Conservation (phyloP, 2,329 filamentous ascomycete genomes). For the Paracoccidioides brasiliensis region DNA sequence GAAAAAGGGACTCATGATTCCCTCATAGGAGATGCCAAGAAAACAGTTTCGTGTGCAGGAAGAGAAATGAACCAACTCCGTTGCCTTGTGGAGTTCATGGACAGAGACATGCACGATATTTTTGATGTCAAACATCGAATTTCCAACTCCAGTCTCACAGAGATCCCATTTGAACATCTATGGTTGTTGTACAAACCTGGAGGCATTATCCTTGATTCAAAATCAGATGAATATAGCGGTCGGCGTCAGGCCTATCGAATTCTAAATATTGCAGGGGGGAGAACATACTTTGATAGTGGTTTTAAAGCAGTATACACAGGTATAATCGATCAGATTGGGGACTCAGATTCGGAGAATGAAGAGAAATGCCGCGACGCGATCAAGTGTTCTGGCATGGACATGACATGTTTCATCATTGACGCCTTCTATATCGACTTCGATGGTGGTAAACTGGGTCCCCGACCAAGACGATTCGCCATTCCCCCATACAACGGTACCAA, state of each 20-base stretch:
- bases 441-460: background rate
- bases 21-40: background rate
- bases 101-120: constrained; percentile 1
- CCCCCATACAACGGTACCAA: background rate
- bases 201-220: background rate
- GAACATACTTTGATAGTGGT: background rate
- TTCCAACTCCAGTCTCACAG: background rate
- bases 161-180: constrained; percentile 1
- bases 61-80: background rate
- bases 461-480: background rate
- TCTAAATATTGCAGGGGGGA: background rate
- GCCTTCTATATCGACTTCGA: background rate
- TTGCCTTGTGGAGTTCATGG: constrained; percentile 2
- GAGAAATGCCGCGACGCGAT: background rate
- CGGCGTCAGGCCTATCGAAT: background rate
- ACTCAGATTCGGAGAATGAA: constrained; percentile 2
- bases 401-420: background rate
- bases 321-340: background rate
- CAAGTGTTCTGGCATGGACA: background rate
- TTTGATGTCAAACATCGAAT: background rate
- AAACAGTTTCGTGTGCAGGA: background rate
- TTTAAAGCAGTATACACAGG: background rate
- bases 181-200: constrained; percentile 1
- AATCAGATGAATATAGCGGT: background rate
- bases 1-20: background rate